Evolutionary conservation across 2,329 filamentous ascomycete species (phyloP).

Genomic region (Aspergillus sp.): DNA sequence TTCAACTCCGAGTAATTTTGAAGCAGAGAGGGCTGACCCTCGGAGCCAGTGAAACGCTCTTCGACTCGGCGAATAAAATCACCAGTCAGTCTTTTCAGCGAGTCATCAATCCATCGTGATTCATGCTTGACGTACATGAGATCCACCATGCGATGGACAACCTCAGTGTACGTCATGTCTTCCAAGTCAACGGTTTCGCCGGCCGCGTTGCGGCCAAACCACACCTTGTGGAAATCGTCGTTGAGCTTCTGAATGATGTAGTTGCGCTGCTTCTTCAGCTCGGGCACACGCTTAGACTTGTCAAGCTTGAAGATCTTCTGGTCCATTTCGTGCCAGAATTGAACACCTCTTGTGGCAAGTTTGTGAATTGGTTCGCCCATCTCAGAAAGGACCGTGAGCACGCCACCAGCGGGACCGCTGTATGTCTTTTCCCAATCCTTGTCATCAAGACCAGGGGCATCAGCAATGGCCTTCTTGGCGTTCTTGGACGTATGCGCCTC

Average conservation of each 20-base stretch:
- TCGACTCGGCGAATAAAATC: constrained; percentile 97
- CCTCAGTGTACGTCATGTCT: constrained; percentile 92
- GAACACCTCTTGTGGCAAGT: constrained; percentile 90
- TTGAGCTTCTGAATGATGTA: constrained; percentile 96
- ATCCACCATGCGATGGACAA: constrained; percentile 82
- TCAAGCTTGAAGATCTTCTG: constrained; percentile 96
- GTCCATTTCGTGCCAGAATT: constrained; percentile 99
- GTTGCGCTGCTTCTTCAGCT: constrained; percentile 82
- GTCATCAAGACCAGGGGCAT: constrained; percentile 80
- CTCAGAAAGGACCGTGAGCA: constrained; percentile 95
- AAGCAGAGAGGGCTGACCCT: constrained; percentile 74
- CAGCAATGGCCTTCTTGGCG: constrained; percentile 87
- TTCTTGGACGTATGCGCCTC: constrained; percentile 83
- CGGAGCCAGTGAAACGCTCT: constrained; percentile 80
- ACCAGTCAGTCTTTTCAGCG: constrained; percentile 77
- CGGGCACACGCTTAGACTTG: constrained; percentile 86
- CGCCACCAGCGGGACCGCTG: constrained; percentile 83
- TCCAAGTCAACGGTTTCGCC: constrained; percentile 83
- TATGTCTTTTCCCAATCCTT: constrained; percentile 89
- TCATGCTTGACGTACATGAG: constrained; percentile 91
- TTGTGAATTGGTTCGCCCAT: constrained; percentile 99
- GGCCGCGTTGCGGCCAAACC: constrained; percentile 83
- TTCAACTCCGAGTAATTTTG: constrained; percentile 89
- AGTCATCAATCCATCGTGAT: constrained; percentile 85
- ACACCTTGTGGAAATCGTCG: constrained; percentile 94